Evolutionary conservation across 2,329 filamentous ascomycete species (phyloP), one percentile per base, ranked within the genome.

Genomic region (Fusarium sp.): DNA sequence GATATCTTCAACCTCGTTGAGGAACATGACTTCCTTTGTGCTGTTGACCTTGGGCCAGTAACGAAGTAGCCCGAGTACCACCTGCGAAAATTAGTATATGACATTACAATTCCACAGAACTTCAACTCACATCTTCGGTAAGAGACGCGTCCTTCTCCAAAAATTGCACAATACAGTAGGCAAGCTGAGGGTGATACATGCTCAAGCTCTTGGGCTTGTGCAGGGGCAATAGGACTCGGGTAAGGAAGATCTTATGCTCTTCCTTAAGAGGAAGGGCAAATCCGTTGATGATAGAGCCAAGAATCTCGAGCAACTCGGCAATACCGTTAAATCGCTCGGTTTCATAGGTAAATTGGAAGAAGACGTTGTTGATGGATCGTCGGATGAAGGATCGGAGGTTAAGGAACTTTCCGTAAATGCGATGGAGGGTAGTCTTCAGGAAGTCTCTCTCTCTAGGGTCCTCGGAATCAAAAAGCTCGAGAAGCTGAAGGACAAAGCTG

Each of bases 21-120:
- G 84, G 83, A 97, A 99, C 96, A 99, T 99, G 77, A 99, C 96
- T 81, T 99, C 96, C 82, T 99, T 99, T 54, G 96, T 99, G 82
- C 96, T 98, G 83, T 99, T 99, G 75, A 97, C 94, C 85, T 99
- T 99, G 47, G 96, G 96, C 96, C 96, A 99, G 80, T 98, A 99
- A 73, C 96, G 91, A 67, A 99, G 86, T 57, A 99, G 86, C 45
- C 96, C 96, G 70, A 98, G 89, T 49, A 99, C 96, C 66, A 98
- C 94, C 92, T 94, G n/a, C 1, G 1, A 19, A 5, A 11, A 44
- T 75, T 63, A 75, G 73, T 11, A 50, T 54, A 9, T 42, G 10
- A 5, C 10, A 6, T 22, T 19, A 13, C 7, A 38, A 21, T 24
- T 15, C 28, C 33, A 11, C 17, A 21, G 2, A 26, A 36, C 22